Conservation (phyloP, 2,329 filamentous ascomycete species). For the Curvularia spicifera region DNA sequence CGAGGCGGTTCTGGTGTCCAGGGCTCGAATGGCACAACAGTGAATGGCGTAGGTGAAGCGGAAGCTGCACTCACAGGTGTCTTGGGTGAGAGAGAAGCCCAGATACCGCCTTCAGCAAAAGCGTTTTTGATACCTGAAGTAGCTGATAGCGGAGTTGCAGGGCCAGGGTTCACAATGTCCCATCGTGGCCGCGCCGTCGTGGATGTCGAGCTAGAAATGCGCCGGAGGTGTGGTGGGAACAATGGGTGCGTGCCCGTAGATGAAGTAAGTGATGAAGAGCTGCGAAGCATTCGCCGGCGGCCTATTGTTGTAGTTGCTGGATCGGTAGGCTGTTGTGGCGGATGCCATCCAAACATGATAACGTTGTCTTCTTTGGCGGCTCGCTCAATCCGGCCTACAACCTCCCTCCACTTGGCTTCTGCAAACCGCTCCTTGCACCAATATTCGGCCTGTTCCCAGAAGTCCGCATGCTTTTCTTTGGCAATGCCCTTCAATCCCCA, state of each 20-base stretch:
- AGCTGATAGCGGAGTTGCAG: slow-evolving; percentile 24
- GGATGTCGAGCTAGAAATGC: slow-evolving; percentile 3
- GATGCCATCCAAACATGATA: neutral
- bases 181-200: slow-evolving; percentile 24
- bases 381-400: slow-evolving; percentile 5
- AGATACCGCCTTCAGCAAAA: slow-evolving; percentile 26
- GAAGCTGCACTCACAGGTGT: slow-evolving; percentile 2
- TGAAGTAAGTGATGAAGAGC: slow-evolving; percentile 11
- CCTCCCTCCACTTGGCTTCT: slow-evolving; percentile 17
- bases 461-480: slow-evolving; percentile 15
- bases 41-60: slow-evolving; percentile 1
- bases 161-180: slow-evolving; percentile 19
- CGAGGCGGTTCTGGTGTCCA: slow-evolving; percentile 3
- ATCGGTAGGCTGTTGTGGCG: neutral
- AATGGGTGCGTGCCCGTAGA: slow-evolving; percentile 9
- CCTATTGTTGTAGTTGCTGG: neutral
- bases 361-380: slow-evolving; percentile 15
- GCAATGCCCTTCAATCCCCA: slow-evolving; percentile 23
- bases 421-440: slow-evolving; percentile 25
- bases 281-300: neutral
- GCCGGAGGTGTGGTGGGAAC: slow-evolving; percentile 7
- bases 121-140: slow-evolving; percentile 21
- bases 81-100: slow-evolving; percentile 21
- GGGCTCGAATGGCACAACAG: slow-evolving; percentile 5
- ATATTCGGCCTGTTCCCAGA: slow-evolving; percentile 12